Evolutionary conservation across 257 asterid genomes (phyloP).

Genomic region (Handroanthus guayacan): DNA sequence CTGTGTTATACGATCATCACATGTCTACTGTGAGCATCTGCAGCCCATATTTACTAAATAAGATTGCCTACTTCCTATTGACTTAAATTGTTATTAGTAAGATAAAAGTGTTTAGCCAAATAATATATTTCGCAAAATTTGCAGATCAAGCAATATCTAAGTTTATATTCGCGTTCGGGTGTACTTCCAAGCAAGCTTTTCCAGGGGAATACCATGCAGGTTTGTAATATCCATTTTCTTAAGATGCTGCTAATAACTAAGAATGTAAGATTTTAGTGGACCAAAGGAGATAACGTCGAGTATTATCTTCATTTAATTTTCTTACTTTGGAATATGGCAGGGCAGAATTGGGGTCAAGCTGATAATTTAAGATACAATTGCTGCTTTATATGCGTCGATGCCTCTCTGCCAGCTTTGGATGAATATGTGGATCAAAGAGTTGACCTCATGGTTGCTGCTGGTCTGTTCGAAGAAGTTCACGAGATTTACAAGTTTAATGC

Average conservation of each 20-base stretch:
- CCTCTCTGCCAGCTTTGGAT: constrained; percentile 80
- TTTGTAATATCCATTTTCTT: constrained; percentile 25
- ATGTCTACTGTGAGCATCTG: not conserved
- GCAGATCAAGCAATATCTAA: constrained; percentile 84
- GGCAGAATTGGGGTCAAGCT: constrained; percentile 97
- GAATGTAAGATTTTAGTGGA: not conserved
- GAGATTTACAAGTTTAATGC: constrained; percentile 68
- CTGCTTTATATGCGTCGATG: constrained; percentile 88
- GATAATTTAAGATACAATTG: constrained; percentile 73
- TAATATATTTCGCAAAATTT: constrained; percentile 26
- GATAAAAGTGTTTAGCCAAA: constrained; percentile 12
- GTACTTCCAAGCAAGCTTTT: constrained; percentile 85
- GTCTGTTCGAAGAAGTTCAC: constrained; percentile 77
- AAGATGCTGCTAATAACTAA: not conserved
- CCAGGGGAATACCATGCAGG: constrained; percentile 78
- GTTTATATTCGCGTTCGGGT: constrained; percentile 65
- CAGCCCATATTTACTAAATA: not conserved
- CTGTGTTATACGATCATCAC: not conserved
- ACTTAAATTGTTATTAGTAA: not conserved
- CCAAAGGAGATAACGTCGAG: constrained; percentile 3
- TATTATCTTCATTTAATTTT: constrained; percentile 30
- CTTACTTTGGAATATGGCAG: constrained; percentile 67
- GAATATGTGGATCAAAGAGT: constrained; percentile 80
- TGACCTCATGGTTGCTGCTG: constrained; percentile 75
- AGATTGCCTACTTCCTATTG: not conserved